A percentile compares a stretch with the other conserved stretches of the same genome.
Evolutionary conservation across 2,329 filamentous ascomycete genomes (phyloP).

Genomic region (Graphiopsis chlorocephala): DNA sequence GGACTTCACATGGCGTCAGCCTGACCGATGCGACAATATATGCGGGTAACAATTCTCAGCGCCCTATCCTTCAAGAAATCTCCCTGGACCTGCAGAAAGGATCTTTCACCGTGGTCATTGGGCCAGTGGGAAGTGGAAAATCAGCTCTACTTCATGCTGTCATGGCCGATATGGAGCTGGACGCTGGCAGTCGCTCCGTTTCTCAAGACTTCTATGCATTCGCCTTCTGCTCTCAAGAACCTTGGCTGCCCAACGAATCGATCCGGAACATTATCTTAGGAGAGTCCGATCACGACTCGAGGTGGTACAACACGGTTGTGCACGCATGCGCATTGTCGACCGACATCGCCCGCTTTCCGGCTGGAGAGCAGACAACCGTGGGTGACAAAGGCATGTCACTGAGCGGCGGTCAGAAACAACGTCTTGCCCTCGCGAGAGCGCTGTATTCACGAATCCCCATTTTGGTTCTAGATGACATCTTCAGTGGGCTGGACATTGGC

Average conservation of each 20-base stretch:
- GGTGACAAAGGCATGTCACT: constrained; percentile 52
- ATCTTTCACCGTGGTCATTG: neutral
- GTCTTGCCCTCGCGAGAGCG: constrained; percentile 49
- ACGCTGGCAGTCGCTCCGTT: neutral
- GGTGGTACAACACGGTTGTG: neutral
- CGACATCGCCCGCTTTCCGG: constrained; percentile 37
- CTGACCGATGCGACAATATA: neutral
- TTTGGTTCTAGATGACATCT: constrained; percentile 52
- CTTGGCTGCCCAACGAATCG: constrained; percentile 38
- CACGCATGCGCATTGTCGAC: neutral
- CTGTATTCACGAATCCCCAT: constrained; percentile 49
- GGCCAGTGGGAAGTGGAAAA: neutral
- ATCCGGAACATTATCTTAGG: constrained; percentile 38
- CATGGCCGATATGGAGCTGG: neutral
- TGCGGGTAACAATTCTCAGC: neutral
- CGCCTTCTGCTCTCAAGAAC: constrained; percentile 38
- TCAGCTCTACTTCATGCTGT: neutral
- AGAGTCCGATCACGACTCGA: constrained; percentile 34
- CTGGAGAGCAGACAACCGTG: constrained; percentile 33
- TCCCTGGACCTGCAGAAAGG: neutral
- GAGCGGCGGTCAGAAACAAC: constrained; percentile 53
- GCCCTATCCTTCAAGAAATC: neutral
- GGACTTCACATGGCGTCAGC: neutral
- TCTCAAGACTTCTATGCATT: neutral
- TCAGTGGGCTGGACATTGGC: constrained; percentile 49